Conservation (phyloP, 129 eudicot species). For the Oenanthe sinensis region DNA sequence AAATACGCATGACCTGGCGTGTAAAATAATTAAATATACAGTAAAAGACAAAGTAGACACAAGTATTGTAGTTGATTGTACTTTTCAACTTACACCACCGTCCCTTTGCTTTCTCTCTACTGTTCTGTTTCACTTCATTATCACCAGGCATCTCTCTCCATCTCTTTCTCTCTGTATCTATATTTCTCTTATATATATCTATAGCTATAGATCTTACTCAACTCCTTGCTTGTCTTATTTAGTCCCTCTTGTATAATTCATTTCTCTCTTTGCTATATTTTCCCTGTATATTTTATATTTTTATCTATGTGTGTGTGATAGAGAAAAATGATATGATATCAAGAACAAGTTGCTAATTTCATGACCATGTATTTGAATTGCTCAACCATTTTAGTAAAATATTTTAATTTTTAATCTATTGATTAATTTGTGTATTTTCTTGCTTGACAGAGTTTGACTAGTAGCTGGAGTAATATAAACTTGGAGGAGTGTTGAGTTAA, state of each 20-base stretch:
- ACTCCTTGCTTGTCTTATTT: background rate
- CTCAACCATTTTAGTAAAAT: background rate
- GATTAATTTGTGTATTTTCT: background rate
- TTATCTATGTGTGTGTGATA: background rate
- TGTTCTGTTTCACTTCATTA: background rate
- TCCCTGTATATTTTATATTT: background rate
- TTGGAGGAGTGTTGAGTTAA: slow-evolving; percentile 19
- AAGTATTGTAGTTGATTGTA: background rate
- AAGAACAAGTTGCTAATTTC: background rate
- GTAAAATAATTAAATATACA: background rate
- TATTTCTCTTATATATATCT: background rate
- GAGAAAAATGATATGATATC: background rate
- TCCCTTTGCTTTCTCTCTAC: background rate
- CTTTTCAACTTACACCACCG: background rate
- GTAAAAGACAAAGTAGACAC: background rate
- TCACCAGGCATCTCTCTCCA: slow-evolving; percentile 2
- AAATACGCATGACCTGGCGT: background rate
- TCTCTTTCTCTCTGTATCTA: background rate
- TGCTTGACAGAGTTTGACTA: slow-evolving; percentile 6
- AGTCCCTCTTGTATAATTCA: background rate
- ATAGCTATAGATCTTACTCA: background rate
- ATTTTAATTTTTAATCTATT: background rate
- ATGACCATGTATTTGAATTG: background rate
- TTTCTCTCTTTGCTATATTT: background rate
- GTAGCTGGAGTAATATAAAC: background rate